A percentile compares a stretch with the other conserved stretches of the same genome.
phyloP scores from a whole-genome alignment of 345 rosid species.

The Turritis glabra region DNA sequence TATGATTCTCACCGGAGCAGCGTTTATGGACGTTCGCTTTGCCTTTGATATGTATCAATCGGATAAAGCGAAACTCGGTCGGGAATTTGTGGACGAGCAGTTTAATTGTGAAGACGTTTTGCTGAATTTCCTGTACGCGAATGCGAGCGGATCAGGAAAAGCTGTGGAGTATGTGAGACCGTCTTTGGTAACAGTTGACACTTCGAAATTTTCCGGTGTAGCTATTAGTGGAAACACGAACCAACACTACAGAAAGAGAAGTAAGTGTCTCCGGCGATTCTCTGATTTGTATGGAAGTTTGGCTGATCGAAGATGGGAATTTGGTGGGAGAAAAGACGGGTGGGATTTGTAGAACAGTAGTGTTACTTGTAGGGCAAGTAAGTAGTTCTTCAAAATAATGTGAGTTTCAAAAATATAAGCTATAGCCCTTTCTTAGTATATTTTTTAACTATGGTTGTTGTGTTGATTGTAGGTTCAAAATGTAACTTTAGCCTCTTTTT shows the following conservation, averaged over 20 bases:
- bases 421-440: neutral
- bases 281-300: slow-evolving; percentile 70
- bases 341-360: slow-evolving; percentile 72
- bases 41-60: slow-evolving; percentile 77
- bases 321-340: slow-evolving; percentile 70
- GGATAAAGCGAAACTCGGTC: slow-evolving; percentile 57
- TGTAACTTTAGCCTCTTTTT: neutral
- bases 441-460: neutral
- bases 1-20: slow-evolving; percentile 95
- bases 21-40: slow-evolving; percentile 61
- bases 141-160: slow-evolving; percentile 54
- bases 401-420: neutral
- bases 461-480: neutral
- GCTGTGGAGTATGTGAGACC: slow-evolving; percentile 90
- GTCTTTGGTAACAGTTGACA: slow-evolving; percentile 68
- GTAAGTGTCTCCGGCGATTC: slow-evolving; percentile 66
- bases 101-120: slow-evolving; percentile 94
- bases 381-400: neutral
- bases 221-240: slow-evolving; percentile 86
- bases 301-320: slow-evolving; percentile 56
- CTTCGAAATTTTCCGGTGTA: slow-evolving; percentile 77
- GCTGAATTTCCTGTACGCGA: slow-evolving; percentile 78
- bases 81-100: slow-evolving; percentile 61
- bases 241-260: slow-evolving; percentile 70
- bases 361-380: slow-evolving; percentile 37